Conservation (phyloP, 305 asterid species). For the Solanum aculeatissimum region DNA sequence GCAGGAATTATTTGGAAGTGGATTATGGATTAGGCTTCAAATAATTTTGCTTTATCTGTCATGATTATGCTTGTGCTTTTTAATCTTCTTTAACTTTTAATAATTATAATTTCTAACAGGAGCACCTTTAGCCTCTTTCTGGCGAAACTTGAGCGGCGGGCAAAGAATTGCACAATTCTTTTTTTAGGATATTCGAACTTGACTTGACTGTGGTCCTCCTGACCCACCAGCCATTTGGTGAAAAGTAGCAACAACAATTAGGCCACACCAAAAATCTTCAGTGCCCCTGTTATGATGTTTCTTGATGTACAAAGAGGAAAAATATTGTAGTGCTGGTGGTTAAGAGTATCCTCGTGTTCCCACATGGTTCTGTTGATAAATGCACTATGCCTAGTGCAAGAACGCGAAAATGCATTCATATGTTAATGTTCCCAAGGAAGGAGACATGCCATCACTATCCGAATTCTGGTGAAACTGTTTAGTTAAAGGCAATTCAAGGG, state of each 20-base stretch:
- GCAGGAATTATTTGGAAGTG: conserved; percentile 23
- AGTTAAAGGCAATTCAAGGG: background rate
- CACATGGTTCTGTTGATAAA: background rate
- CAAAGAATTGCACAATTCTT: background rate
- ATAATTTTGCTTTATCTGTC: conserved; percentile 42
- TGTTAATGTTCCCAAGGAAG: background rate
- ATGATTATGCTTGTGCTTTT: conserved; percentile 38
- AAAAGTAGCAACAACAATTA: background rate
- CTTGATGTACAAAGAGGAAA: background rate
- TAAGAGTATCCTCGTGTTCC: background rate
- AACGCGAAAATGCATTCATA: background rate
- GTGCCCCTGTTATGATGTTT: background rate
- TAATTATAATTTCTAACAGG: conserved; percentile 15
- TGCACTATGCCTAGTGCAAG: background rate
- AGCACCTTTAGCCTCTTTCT: background rate
- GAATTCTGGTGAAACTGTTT: background rate
- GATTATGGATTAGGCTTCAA: conserved; percentile 16
- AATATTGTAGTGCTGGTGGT: background rate
- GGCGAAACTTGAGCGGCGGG: background rate
- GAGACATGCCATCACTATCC: background rate
- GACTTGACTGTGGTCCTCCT: conserved; percentile 18
- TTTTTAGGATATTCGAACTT: background rate
- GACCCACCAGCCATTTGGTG: conserved; percentile 34
- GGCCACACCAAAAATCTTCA: background rate
- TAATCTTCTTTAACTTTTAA: conserved; percentile 9